Evolutionary conservation across 1,284 basidiomycete genomes (phyloP).

Genomic region (Coniferiporia sulphurascens): DNA sequence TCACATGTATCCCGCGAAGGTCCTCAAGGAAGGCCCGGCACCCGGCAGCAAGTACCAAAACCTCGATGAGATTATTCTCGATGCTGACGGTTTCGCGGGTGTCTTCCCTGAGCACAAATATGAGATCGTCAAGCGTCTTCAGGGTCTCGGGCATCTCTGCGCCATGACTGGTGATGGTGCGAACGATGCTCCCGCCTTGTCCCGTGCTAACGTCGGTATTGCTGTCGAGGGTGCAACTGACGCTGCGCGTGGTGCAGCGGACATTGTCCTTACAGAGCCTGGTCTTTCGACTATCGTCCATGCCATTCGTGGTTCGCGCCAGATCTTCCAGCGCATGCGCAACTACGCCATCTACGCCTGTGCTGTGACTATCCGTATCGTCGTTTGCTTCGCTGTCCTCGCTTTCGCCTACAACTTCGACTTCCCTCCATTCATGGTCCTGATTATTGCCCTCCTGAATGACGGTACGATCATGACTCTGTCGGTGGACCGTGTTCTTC

Average conservation of each 20-base stretch:
- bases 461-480: slow-evolving; percentile 99
- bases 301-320: slow-evolving; percentile 91
- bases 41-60: slow-evolving; percentile 75
- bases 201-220: slow-evolving; percentile 94
- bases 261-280: slow-evolving; percentile 92
- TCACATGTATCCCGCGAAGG: slow-evolving; percentile 96
- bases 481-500: slow-evolving; percentile 94
- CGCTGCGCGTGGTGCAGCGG: slow-evolving; percentile 91
- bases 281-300: slow-evolving; percentile 96
- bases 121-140: slow-evolving; percentile 89
- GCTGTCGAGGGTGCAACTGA: slow-evolving; percentile 97
- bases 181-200: slow-evolving; percentile 92
- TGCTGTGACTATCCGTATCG: slow-evolving; percentile 96
- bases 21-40: slow-evolving; percentile 85
- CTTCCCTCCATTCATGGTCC: slow-evolving; percentile 99
- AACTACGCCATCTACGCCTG: slow-evolving; percentile 94
- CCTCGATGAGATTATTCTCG: slow-evolving; percentile 92
- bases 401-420: slow-evolving; percentile 95
- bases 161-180: slow-evolving; percentile 98
- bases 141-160: slow-evolving; percentile 83
- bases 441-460: slow-evolving; percentile 95
- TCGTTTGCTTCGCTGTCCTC: slow-evolving; percentile 94
- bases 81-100: slow-evolving; percentile 89
- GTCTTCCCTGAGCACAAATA: slow-evolving; percentile 98
- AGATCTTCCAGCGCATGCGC: slow-evolving; percentile 97